Base-by-base conservation (phyloP, 805 yeast species). In the Wickerhamomyces canadensis region DNA sequence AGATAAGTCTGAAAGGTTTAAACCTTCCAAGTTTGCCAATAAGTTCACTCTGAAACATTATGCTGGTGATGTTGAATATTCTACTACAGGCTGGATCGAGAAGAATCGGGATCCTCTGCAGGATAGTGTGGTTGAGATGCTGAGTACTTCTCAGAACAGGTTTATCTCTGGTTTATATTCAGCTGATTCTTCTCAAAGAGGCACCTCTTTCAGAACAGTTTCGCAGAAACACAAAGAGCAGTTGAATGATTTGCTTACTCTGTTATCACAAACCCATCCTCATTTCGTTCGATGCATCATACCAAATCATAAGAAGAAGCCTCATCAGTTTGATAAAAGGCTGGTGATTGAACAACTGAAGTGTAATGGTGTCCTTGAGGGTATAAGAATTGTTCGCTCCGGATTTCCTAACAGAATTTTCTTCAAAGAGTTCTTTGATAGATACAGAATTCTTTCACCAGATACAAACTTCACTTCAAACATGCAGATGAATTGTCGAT, bases 351-450 rank as follows among this genome's bases (percentile, higher is more conserved):
- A 84, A 36, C 99, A 93, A 62, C 68, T 93, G 44, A 71, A 96
- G 45, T 93, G 98, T 55, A 93, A 93, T 55, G 99, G 99, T 73
- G 99, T 93, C 13, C 64, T 93, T 35, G 99, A 93, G 67, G 99
- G 99, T 43, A 93, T 93, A 22, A 74, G 98, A 60, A 93, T 93
- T 42, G 96, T 98, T 0, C 74, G 99, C 46, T 87, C 96, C 8
- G 99, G 99, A 2, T 93, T 83, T 59, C 99, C 99, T 5, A 93
- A 93, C 60, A 75, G 96, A 47, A 77, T 91, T 55, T 76, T 80
- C 21, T 91, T 89, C 59, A 75, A 79, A 31, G 91, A 86, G 33
- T 93, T 93, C 62, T 76, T 73, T 35, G 70, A 67, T 27, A 71
- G 96, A 37, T 93, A 93, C 57, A 74, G 74, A 22, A 74, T 89